Evolutionary conservation across 495 filamentous ascomycete species (phyloP), one percentile per base, ranked within the genome.

Genomic region (Trypethelium eluteriae): DNA sequence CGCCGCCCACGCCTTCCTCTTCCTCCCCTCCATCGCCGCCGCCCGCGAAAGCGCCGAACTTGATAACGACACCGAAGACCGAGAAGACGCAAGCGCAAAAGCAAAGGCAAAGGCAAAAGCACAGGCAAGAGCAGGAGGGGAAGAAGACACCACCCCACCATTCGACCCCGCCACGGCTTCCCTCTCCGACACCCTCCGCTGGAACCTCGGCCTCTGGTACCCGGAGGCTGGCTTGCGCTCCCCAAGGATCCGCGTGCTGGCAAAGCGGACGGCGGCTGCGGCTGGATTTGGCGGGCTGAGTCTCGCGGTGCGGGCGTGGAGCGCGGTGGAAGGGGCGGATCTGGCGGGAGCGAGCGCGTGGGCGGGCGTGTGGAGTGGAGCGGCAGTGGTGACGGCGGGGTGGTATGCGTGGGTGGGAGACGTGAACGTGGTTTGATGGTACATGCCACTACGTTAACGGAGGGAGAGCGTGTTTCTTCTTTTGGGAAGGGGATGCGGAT

Each of bases 1-100:
- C 67, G 88, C 89, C 1, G 86, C 86, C 35, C 81, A 83, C 56
- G 81, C 81, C 59, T 91, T 95, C 74, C 83, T 96, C 65, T 93
- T 95, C 73, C 86, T 85, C 38, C 90, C 85, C 14, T 74, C 86
- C 12, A 67, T 75, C 41, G 72, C 70, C 35, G 70, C 74, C 14
- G 44, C 66, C 6, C 53, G 70, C 2, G 25, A 25, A 25, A 25
- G 25, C 25, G 25, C 25, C 25, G 25, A 25, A 25, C 25, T 25
- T 25, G 25, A 25, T 25, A 25, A 25, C 25, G 25, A 25, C 25
- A 25, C 25, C 25, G 25, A 25, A 25, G 25, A 25, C 25, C 25
- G 25, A 25, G 25, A 25, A 25, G 25, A 25, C 25, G 25, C 25
- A 25, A 25, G 25, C 25, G 25, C 25, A 25, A 25, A 0, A 25